Base-by-base conservation (phyloP, 495 filamentous ascomycete genomes). In the Xylaria palmicola region DNA sequence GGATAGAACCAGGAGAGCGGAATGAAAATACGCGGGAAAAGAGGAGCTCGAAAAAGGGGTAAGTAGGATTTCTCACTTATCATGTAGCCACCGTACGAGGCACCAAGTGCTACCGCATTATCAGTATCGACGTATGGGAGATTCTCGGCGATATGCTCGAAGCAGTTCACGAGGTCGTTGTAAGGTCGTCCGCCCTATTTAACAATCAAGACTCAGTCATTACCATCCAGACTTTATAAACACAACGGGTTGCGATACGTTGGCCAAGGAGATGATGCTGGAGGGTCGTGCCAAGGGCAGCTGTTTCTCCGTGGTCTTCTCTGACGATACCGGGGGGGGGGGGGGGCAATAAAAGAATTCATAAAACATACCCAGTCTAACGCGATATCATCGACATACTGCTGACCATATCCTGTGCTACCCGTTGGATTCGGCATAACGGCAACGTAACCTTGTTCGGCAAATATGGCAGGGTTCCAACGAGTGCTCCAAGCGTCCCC, bases 391-490 rank as follows among this genome's bases (percentile, higher is more conserved):
- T 96, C 86, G 9, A 88, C 86, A 56, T 93, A 86, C 2, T 78
- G 78, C 74, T 93, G 91, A 4, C 92, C 92, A 63, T 95, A 96
- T 1, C 90, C 88, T 17, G 91, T 93, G 62, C 85, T 89, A 9
- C 92, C 92, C 0, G 91, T 95, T 9, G 92, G 92, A 66, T 97
- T 96, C 6, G 92, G 91, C n/a, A 84, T 82, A 20, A 97, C 84
- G 9, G 91, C 90, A 12, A 96, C 85, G 62, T 95, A 96, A 12
- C 92, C 93, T 68, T 95, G 90, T 71, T 96, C 92, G 4, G 93
- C 92, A 69, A 93, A 96, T 4, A 95, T 82, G 6, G 90, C 91
- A 0, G 90, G 91, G 62, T 97, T 97, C 93, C 93, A 96, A 15
- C 93, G 80, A 0, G 90, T 96, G 60, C 83, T 88, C 92, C 92